These are phyloP conservation scores for Neurospora tetraspora DNA, from an alignment of 495 filamentous ascomycete genomes.

Conservation along the genomic window DNA sequence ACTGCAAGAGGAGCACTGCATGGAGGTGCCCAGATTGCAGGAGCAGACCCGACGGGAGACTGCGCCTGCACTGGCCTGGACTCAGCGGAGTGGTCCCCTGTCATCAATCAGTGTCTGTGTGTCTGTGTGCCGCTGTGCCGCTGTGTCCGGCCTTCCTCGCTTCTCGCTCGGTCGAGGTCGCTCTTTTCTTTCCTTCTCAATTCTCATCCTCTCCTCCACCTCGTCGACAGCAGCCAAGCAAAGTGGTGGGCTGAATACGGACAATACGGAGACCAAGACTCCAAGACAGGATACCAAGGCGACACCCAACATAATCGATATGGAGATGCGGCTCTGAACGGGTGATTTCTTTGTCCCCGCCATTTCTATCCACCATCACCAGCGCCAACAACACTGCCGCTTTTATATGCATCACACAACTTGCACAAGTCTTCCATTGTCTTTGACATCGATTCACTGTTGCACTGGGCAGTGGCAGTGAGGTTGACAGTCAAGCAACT, in stretches of 20 bases:
- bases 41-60: background rate
- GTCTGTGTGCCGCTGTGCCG: no score
- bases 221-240: background rate
- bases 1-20: background rate
- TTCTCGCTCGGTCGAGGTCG: background rate
- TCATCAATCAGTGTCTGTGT: background rate
- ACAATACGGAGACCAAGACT: background rate
- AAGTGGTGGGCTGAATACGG: background rate
- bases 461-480: background rate
- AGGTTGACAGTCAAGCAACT: background rate
- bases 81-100: background rate
- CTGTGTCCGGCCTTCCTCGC: background rate
- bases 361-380: background rate
- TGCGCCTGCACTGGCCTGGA: background rate
- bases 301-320: background rate
- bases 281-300: background rate
- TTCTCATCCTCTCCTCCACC: background rate
- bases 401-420: background rate
- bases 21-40: background rate
- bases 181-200: background rate
- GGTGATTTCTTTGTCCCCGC: background rate
- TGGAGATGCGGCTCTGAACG: background rate
- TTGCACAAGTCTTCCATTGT: background rate
- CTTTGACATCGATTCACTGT: background rate
- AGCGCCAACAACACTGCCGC: background rate